Evolutionary conservation across 495 filamentous ascomycete species (phyloP), one percentile per base, ranked within the genome.

Genomic region (Penicillium chermesinum): DNA sequence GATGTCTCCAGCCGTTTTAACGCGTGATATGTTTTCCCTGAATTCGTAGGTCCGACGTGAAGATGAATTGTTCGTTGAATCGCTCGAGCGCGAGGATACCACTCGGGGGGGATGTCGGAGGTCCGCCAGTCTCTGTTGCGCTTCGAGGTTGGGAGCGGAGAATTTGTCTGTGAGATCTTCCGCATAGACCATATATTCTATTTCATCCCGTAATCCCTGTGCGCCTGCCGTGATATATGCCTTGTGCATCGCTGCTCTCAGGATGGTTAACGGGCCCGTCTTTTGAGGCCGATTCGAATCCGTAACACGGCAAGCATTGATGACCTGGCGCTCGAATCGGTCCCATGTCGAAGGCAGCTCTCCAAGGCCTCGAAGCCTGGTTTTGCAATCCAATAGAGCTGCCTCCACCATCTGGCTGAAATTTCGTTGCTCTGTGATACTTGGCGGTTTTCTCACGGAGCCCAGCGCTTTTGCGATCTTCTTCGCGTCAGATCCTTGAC

Each of bases 21-120:
- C 3, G 94, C 94, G 62, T 89, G 85, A 65, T 97, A 97, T 2
- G 94, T 99, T 69, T 99, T 99, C 46, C 94, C 94, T 4, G 91
- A 96, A 67, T 99, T 99, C 2, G 94, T 99, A 0, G 94, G 94
- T 1, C 94, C 94, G 38, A 99, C 90, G 61, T 99, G 94, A 7
- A 99, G 71, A 72, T 96, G 87, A 46, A 96, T 77, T 2, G 80
- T 91, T 30, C 94, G 77, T 60, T 91, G 84, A 46, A 90, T 68
- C 15, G 80, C 71, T 40, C 94, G 79, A 16, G 94, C 87, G 5
- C 72, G 77, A 2, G 90, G 89, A 62, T 84, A 99, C 93, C 90
- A 96, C 59, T 96, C 93, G 41, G 80, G 75, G 0, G 94, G 94
- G n/a, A 62, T 81, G 89, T 25, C 89, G 80, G 38, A 95, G 65